These are phyloP conservation scores for Effrenium voratum DNA, from an alignment of 73 alveolate genomes.

Conservation along the genomic window DNA sequence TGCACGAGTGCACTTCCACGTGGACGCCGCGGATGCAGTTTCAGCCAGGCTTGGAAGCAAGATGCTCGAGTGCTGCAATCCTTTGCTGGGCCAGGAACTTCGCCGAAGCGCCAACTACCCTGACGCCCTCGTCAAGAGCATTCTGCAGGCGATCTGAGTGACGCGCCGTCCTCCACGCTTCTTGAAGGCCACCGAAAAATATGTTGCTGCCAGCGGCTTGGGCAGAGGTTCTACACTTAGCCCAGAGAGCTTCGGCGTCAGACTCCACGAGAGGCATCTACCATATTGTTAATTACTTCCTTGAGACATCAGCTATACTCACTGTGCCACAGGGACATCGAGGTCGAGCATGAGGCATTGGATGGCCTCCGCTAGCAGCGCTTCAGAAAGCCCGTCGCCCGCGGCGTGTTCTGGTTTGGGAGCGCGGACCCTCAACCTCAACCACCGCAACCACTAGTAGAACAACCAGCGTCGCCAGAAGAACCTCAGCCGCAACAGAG, in stretches of 20 bases:
- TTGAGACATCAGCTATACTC: background rate
- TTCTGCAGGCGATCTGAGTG: background rate
- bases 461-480: background rate
- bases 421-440: background rate
- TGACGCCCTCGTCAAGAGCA: background rate
- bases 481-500: background rate
- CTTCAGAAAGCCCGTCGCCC: background rate
- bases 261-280: background rate
- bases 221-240: background rate
- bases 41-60: background rate
- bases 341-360: background rate
- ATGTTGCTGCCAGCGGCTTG: no score
- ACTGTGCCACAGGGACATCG: background rate
- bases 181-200: background rate
- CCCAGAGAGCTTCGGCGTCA: background rate
- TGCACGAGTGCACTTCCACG: background rate
- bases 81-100: background rate
- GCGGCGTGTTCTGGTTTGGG: background rate
- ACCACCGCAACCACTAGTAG: background rate
- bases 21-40: background rate
- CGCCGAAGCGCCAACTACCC: background rate
- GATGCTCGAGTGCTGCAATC: background rate
- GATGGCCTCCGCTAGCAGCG: background rate
- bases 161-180: background rate
- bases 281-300: background rate